Percentiles rank a stretch among this genome's conserved stretches.
These are phyloP conservation scores for Malania oleifera DNA, from an alignment of 164 flowering plant species.

Conservation along the genomic window DNA sequence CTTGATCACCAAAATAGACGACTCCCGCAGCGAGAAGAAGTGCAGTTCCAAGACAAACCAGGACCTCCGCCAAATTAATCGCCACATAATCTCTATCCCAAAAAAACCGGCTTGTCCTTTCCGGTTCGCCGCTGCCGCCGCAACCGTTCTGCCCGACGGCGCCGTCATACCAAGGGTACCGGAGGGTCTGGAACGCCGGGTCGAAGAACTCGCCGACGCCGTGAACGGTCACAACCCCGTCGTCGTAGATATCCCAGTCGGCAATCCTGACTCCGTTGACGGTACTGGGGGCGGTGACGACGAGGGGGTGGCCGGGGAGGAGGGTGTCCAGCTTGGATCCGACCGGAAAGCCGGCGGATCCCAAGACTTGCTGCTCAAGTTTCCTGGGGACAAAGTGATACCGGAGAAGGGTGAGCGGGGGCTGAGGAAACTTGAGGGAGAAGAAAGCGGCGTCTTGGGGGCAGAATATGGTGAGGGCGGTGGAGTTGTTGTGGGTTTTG, in stretches of 20 bases:
- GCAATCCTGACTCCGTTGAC: slow-evolving; percentile 11
- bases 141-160: too few species aligned
- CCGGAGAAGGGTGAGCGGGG: background rate
- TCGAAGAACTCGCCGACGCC: slow-evolving; percentile 15
- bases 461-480: slow-evolving; percentile 1
- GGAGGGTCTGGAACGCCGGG: slow-evolving; percentile 8
- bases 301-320: slow-evolving; percentile 11
- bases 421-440: background rate
- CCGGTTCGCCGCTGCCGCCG: too few species aligned
- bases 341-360: background rate
- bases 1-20: too few species aligned
- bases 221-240: slow-evolving; percentile 12
- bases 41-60: too few species aligned
- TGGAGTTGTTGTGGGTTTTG: background rate
- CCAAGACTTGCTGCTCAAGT: background rate
- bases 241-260: slow-evolving; percentile 15
- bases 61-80: too few species aligned
- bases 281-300: slow-evolving; percentile 1
- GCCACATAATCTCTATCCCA: too few species aligned
- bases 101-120: too few species aligned
- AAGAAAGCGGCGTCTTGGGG: background rate
- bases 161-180: too few species aligned
- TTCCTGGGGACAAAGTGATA: background rate
- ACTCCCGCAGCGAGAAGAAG: too few species aligned
- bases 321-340: slow-evolving; percentile 14